Base-by-base conservation (phyloP, 1,284 basidiomycete species). In the Ceratobasidium sp. region DNA sequence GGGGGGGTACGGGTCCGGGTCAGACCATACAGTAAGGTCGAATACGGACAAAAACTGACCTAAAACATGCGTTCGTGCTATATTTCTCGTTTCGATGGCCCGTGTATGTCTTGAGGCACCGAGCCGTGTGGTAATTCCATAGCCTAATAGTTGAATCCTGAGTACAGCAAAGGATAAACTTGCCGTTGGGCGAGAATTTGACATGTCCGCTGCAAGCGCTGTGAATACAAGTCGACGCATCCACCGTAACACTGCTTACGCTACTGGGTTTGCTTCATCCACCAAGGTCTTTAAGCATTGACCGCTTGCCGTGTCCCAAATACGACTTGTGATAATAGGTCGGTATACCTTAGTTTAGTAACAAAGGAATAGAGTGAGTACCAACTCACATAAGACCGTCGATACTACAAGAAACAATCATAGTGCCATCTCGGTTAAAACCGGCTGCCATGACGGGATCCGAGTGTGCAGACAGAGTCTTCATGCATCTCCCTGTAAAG, bases 221-320 rank as follows among this genome's bases (percentile, higher is more conserved):
- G 41, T 53, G 24, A 45, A 24, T 45, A 15, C 29, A 31, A 64
- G 79, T 79, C 59, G 79, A 74, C 11, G 76, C 75, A 45, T 75
- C 76, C 6, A 66, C 74, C 62, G 78, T 79, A 53, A 78, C 75
- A 0, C 80, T 53, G 73, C 87, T 60, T 77, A 95, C 91, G 97
- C 93, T 72, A 97, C 95, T 2, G 95, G 93, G 84, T 97, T 97
- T 77, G 97, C 95, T 79, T 97, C 96, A 79, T 99, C 97, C 14
- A 97, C 96, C 31, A 99, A 83, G 3, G 98, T 99, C 82, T 97
- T 99, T 53, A 99, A 86, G 83, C 98, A 99, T 82, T 99, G 96
- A 1, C 97, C 98, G 0, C 96, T 97, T 72, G 95, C 92, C 0
- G 95, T 92, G 80, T 99, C 97, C 98, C 98, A 99, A 77, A 98